A percentile compares a stretch with the other conserved stretches of the same genome.
These are phyloP conservation scores for Oryza nivara DNA, from an alignment of 176 grass and related monocot genomes.

Conservation along the genomic window DNA sequence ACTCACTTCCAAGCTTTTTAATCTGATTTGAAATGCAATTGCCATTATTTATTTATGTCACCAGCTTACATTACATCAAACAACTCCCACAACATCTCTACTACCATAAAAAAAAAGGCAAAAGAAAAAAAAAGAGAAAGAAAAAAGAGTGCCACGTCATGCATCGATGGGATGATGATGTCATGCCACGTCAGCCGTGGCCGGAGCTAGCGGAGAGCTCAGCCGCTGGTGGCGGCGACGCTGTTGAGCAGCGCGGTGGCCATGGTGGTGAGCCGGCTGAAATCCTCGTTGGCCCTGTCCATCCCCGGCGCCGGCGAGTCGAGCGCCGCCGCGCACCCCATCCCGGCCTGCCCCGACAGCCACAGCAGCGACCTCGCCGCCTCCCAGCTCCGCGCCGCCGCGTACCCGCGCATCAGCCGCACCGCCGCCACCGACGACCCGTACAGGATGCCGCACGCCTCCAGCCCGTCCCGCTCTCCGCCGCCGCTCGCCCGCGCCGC, in stretches of 20 bases:
- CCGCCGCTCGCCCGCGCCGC: neutral
- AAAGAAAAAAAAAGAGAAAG: neutral
- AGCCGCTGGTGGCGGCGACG: neutral
- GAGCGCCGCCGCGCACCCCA: slow-evolving; percentile 43
- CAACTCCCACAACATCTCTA: neutral
- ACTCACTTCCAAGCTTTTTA: neutral
- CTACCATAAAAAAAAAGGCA: neutral
- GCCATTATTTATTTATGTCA: neutral
- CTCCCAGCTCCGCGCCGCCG: slow-evolving; percentile 26
- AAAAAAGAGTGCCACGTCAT: neutral
- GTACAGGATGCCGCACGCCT: slow-evolving; percentile 57
- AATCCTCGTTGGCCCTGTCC: slow-evolving; percentile 31
- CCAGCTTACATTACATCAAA: neutral
- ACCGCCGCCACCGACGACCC: slow-evolving; percentile 44
- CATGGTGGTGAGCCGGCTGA: slow-evolving; percentile 48
- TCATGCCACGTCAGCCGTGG: neutral
- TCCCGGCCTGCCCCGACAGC: slow-evolving; percentile 30
- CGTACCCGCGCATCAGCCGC: slow-evolving; percentile 43
- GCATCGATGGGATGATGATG: neutral
- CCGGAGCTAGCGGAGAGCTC: too few species aligned
- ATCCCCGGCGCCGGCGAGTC: neutral
- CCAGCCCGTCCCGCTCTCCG: slow-evolving; percentile 16
- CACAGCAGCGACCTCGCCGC: slow-evolving; percentile 12
- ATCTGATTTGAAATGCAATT: neutral
- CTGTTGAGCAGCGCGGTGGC: slow-evolving; percentile 46